Conservation (phyloP, 139 green algal genomes). For the Haematococcus sp. region DNA sequence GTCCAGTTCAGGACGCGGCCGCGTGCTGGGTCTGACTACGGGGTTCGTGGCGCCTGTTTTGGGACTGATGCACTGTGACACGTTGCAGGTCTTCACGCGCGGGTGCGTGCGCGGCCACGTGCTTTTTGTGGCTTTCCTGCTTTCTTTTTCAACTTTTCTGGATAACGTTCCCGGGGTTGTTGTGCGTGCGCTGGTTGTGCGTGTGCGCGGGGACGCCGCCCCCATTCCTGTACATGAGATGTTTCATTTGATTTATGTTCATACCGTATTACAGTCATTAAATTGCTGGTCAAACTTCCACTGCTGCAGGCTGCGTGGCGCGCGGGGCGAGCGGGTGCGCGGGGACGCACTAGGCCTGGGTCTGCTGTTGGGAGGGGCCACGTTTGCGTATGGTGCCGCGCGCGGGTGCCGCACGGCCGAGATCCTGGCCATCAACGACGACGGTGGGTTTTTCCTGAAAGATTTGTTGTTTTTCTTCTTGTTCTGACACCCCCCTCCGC, state of each 20-base stretch:
- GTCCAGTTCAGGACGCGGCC: conserved; percentile 24
- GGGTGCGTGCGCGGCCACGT: conserved; percentile 21
- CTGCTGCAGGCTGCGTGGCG: conserved; percentile 30
- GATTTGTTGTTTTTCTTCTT: too few relatives aligned
- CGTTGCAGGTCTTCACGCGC: conserved; percentile 67
- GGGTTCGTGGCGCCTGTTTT: conserved; percentile 65
- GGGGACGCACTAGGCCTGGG: conserved; percentile 61
- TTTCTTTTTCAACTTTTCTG: too few relatives aligned
- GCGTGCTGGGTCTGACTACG: conserved; percentile 50
- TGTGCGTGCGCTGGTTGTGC: too few relatives aligned
- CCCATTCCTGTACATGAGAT: too few relatives aligned
- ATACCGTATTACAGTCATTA: too few relatives aligned
- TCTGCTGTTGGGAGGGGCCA: conserved; percentile 62
- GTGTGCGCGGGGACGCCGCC: too few relatives aligned
- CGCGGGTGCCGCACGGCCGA: conserved; percentile 67
- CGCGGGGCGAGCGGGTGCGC: conserved; percentile 34
- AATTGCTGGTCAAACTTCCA: too few relatives aligned
- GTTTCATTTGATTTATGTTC: too few relatives aligned
- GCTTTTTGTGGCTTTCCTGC: too few relatives aligned
- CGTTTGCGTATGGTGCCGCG: conserved; percentile 56
- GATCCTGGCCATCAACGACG: conserved; percentile 85
- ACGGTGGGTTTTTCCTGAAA: conserved; percentile 17
- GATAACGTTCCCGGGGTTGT: too few relatives aligned
- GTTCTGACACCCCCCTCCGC: too few relatives aligned
- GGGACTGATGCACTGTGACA: conserved; percentile 79